Base-by-base conservation (phyloP, 1,284 basidiomycete genomes). In the Acaromyces ingoldii region DNA sequence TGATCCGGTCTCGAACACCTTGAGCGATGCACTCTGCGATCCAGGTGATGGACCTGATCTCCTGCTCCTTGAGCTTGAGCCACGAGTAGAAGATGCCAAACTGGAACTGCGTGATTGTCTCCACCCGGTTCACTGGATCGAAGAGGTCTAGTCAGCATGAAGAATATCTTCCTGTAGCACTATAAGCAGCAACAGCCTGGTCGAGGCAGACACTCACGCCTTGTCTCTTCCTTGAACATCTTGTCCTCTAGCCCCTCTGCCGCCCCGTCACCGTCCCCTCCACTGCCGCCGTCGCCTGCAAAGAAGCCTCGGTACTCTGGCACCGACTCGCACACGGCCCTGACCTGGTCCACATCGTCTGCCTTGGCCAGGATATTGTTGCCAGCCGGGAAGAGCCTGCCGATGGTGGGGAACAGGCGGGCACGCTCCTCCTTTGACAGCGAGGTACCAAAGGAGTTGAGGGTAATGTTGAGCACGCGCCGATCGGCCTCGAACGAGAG, bases 391-490 rank as follows among this genome's bases (percentile, higher is more conserved):
- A 86, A 98, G 43, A 99, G 82, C 53, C 88, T 84, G 10, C 95
- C 95, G 53, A 98, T 88, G 19, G 85, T 82, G 5, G 95, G 95
- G 82, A 95, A 98, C 38, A 99, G 83, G 62, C 86, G 85, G n/a
- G 91, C 91, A 30, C 95, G 87, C 70, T 91, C 87, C 74, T 98
- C 93, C 77, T 98, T 99, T 38, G 86, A 82, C 53, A 99, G 83
- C 70, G 90, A 89, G 9, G 95, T 97, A 62, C 88, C 88, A 76
- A 98, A 95, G 22, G 93, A 97, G 81, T 99, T 99, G 81, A 99
- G 90, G 30, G 95, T 96, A 77, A 98, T 97, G 80, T 98, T 98
- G 77, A 98, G 87, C 2, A 91, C 88, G 47, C 95, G 85, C 33
- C 93, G 83, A 78, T 99, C 93, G 26, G 95, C 95, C 80, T 99